Evolutionary conservation across 768 basidiomycete species (phyloP), one percentile per base, ranked within the genome.

Genomic region (Leccinum pellstonianum): DNA sequence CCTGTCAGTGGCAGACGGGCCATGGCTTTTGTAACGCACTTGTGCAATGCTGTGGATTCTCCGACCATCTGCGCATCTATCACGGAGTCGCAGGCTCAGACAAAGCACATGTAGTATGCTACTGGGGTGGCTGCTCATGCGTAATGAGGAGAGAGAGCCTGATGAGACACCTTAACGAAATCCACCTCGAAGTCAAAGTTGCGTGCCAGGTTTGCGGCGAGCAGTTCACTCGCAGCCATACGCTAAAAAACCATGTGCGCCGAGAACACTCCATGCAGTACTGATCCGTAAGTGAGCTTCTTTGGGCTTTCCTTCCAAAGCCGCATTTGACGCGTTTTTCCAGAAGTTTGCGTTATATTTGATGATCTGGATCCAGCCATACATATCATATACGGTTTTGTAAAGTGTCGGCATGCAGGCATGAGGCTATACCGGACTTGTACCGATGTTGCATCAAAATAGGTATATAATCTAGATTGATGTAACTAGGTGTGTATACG

Each of bases 111-210:
- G 0, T 75, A 12, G 31, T 0, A 1, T 73, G 73, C 9, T 27
- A 7, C 31, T 75, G 72, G 72, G 3, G 9, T 19, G 50, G 38
- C 10, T 75, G 72, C 29, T 21, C 3, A 3, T 0, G 27, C 10
- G 54, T 49, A 0, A 68, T 75, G 70, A 75, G 61, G 23, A 73
- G 54, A 43, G 71, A 73, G 58, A 71, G 73, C 21, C 27, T 73
- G 14, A 31, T 57, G 31, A 62, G 73, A 15, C 72, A 75, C 17
- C 50, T 73, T 17, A 63, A 63, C 25, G 72, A 73, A 43, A 60
- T 27, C 31, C 72, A 73, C 23, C 62, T 73, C 19, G 58, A 60
- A 51, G 38, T 51, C 25, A 65, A n/a, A 46, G 56, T 62, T 31
- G 0, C 7, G 3, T 73, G 71, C 53, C 6, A 5, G 7, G 3